Base-by-base conservation (phyloP, 371 early-diverging fungal genomes). In the Neoconidiobolus thromboides region DNA sequence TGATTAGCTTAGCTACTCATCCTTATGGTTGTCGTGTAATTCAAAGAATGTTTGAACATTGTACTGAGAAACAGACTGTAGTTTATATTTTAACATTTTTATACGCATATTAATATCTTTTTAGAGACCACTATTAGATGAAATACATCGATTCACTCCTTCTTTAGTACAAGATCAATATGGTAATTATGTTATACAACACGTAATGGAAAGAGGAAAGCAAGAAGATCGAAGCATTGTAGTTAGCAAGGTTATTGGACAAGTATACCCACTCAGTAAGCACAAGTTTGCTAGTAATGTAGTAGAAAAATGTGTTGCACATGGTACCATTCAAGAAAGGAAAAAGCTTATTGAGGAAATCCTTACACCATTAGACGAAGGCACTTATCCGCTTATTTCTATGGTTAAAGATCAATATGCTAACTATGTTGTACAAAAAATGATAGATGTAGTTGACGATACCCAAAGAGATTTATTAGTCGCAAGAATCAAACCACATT, bases 241-340 rank as follows among this genome's bases (percentile, higher is more conserved):
- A 6, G 84, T 96, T 48, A 77, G 76, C 58, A 89, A 91, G 64
- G 86, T 99, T 50, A 78, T 81, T 37, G 94, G 94, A 0, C 86
- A 92, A 62, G 90, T 93, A 1, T 70, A 93, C 61, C 78, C 77
- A 62, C 75, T 95, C 66, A 85, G 85, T 72, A 91, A 89, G 67
- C 99, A 98, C 78, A 99, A 99, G 76, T 99, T 99, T 86, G 99
- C 99, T 2, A 88, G 89, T 60, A 99, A 99, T 67, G 99, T 99
- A 53, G 59, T 65, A 61, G 56, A 68, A 60, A 60, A 73, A 62
- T 73, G 76, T 58, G 67, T 69, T 49, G 62, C 71, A 15, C 68
- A 71, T 52, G 72, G 74, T 43, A 71, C 70, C 49, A 67, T 66
- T 44, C 55, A 58, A 1, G 74, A 73, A 43, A 69, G 74, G 2